Evolutionary conservation across 768 basidiomycete genomes (phyloP).

Genomic region (Boletus subcaerulescens): DNA sequence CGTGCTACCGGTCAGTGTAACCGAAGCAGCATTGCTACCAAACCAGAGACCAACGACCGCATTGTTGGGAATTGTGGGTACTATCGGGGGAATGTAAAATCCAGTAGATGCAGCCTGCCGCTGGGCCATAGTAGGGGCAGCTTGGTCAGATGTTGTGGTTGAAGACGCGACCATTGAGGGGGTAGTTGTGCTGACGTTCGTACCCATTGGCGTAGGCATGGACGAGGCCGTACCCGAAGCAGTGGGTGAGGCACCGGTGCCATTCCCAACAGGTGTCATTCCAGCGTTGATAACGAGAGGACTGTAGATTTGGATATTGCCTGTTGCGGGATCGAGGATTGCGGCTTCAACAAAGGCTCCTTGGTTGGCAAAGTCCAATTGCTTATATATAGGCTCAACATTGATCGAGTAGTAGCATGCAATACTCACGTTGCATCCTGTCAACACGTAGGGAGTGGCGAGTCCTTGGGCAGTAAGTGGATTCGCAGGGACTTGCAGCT

Average conservation of each 20-base stretch:
- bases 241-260: neutral
- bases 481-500: slow-evolving; percentile 17
- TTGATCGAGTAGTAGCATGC: neutral
- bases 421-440: slow-evolving; percentile 26
- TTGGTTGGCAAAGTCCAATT: slow-evolving; percentile 27
- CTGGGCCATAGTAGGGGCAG: neutral
- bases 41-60: slow-evolving; percentile 29
- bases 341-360: slow-evolving; percentile 27
- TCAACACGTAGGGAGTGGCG: slow-evolving; percentile 26
- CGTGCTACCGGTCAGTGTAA: slow-evolving; percentile 24
- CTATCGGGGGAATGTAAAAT: slow-evolving; percentile 20
- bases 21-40: slow-evolving; percentile 23
- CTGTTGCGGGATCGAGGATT: slow-evolving; percentile 30
- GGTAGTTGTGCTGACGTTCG: neutral
- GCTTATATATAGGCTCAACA: slow-evolving; percentile 6
- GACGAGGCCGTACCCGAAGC: neutral
- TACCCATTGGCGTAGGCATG: neutral
- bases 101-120: slow-evolving; percentile 18
- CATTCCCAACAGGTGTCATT: slow-evolving; percentile 18
- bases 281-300: slow-evolving; percentile 31
- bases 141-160: neutral
- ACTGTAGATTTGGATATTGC: slow-evolving; percentile 24
- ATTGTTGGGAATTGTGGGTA: slow-evolving; percentile 22
- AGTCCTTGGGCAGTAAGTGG: slow-evolving; percentile 26
- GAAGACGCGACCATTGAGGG: neutral